Base-by-base conservation (phyloP, 2,329 filamentous ascomycete species). In the Xylaria sp. region DNA sequence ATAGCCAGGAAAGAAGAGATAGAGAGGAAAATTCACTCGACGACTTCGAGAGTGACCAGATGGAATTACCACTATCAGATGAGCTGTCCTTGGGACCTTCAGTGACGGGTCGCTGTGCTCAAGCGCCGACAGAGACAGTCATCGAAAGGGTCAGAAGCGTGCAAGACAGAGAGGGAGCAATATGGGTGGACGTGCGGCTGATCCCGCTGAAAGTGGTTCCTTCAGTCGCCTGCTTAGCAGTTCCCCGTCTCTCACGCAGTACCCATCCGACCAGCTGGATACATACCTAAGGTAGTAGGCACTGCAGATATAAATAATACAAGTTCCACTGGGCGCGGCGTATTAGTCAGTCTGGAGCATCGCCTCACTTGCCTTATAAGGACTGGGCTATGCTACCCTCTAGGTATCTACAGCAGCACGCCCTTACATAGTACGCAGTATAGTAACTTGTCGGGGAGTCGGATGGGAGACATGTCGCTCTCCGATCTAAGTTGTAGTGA, bases 181-280 rank as follows among this genome's bases (percentile, higher is more conserved):
- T 71, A 66, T 61, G 67, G 63, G 68, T 71, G 71, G 63, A 61
- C 71, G 71, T 76, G 76, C 75, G 76, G 75, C 75, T 77, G 76
- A 77, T 77, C 73, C 75, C 73, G 73, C 68, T 63, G 47, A 36
- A 60, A 56, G 50, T 61, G 58, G 27, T 57, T 63, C 56, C 33
- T 57, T 63, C 50, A 65, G 63, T 72, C 69, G 71, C 71, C 69
- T 75, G 73, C 72, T 72, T 75, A 70, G 60, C 59, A 42, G 55
- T 61, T 63, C 67, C 61, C 64, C 27, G 61, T 65, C 55, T 63
- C 58, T 61, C 33, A 25, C 54, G 59, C 38, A 33, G 56, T n/a
- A n/a, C n/a, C n/a, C n/a, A n/a, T n/a, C 58, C 54, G 59, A 38
- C 66, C 61, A 66, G 29, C 57, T 49, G 57, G 50, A 15, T 39